Conservation (phyloP, 768 basidiomycete genomes). For the Calvatia gigantea region DNA sequence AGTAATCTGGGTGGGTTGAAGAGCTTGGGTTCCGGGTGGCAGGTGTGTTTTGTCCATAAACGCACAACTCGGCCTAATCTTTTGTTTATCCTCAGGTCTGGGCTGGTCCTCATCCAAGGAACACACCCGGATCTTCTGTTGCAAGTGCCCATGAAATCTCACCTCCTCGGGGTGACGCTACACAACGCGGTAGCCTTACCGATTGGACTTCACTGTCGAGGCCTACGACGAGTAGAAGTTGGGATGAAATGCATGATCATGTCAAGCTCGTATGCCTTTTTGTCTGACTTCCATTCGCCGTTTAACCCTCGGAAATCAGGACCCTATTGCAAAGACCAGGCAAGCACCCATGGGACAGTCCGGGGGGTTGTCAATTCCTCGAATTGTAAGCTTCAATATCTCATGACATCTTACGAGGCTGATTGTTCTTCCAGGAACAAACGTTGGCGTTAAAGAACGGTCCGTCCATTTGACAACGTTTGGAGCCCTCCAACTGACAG, state of each 20-base stretch:
- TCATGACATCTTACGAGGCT: neutral
- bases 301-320: neutral
- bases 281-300: neutral
- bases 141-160: constrained; percentile 49
- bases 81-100: constrained; percentile 47
- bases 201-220: constrained; percentile 54
- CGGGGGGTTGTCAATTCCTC: constrained; percentile 6
- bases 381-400: constrained; percentile 3
- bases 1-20: constrained; percentile 45
- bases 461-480: neutral
- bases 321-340: constrained; percentile 1
- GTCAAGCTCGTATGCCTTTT: constrained; percentile 1
- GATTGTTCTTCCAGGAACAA: constrained; percentile 2
- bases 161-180: constrained; percentile 39
- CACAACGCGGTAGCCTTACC: constrained; percentile 41
- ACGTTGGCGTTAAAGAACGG: constrained; percentile 8
- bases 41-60: constrained; percentile 38
- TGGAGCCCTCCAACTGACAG: neutral
- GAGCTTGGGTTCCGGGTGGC: constrained; percentile 61
- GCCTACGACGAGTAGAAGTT: constrained; percentile 45
- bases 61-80: neutral
- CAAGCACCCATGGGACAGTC: constrained; percentile 6
- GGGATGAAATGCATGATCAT: constrained; percentile 44
- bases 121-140: constrained; percentile 60
- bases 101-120: constrained; percentile 53